These are phyloP conservation scores for Ophiostoma sp. DNA, from an alignment of 2,329 filamentous ascomycete species.

Conservation along the genomic window DNA sequence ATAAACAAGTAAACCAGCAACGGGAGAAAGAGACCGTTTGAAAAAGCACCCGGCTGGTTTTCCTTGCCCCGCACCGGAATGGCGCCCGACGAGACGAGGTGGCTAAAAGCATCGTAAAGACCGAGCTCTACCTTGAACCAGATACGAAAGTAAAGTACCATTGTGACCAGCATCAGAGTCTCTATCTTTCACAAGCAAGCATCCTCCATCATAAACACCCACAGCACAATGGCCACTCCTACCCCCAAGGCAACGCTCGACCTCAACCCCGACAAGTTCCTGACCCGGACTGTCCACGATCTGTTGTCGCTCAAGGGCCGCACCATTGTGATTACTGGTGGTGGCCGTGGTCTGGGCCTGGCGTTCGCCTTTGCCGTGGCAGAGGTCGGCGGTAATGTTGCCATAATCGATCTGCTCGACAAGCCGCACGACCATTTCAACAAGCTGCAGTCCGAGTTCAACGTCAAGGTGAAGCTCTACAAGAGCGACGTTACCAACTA, in stretches of 20 bases:
- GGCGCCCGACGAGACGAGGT: not conserved
- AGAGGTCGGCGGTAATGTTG: conserved; percentile 14
- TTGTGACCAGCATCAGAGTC: not conserved
- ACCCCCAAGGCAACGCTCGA: not conserved
- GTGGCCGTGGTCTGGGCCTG: conserved; percentile 18
- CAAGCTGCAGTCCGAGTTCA: conserved; percentile 10
- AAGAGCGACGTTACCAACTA: conserved; percentile 7
- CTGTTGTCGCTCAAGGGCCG: conserved; percentile 15
- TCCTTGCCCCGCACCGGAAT: not conserved
- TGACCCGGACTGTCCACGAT: not conserved
- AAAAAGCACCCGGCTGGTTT: not conserved
- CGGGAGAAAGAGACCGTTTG: not conserved
- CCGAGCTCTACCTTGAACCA: not conserved
- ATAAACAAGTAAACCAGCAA: not conserved
- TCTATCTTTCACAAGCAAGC: not conserved
- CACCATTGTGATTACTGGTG: conserved; percentile 44
- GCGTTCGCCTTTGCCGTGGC: conserved; percentile 19
- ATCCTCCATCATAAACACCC: not conserved
- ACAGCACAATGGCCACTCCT: not conserved
- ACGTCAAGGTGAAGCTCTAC: conserved; percentile 21
- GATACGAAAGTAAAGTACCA: not conserved
- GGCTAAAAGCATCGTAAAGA: not conserved
- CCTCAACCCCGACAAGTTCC: not conserved
- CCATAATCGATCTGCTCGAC: not conserved
- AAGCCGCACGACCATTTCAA: conserved; percentile 20